phyloP scores from a whole-genome alignment of 2,329 filamentous ascomycete genomes.

The Pyrenochaeta sp. region DNA sequence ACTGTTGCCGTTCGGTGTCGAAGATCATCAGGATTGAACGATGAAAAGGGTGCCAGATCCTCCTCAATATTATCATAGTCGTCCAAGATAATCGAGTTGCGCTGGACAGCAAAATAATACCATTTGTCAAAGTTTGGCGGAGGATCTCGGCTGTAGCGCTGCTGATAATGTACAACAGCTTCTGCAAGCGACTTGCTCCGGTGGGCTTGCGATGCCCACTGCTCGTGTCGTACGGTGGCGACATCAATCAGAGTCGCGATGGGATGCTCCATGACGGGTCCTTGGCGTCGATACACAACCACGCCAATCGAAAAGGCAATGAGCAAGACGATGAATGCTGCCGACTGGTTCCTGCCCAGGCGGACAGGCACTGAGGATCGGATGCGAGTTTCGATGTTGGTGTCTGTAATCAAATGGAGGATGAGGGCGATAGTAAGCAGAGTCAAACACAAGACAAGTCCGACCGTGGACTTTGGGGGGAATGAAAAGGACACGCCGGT shows the following conservation, averaged over 20 bases:
- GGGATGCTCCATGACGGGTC: conserved; percentile 59
- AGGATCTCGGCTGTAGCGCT: conserved; percentile 62
- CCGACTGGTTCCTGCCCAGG: conserved; percentile 41
- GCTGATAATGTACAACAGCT: conserved; percentile 61
- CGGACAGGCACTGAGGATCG: conserved; percentile 41
- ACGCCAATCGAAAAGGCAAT: conserved; percentile 47
- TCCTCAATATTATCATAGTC: conserved; percentile 68
- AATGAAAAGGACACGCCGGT: conserved; percentile 44
- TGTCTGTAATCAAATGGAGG: conserved; percentile 39
- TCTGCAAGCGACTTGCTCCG: conserved; percentile 58
- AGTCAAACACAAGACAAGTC: conserved; percentile 39
- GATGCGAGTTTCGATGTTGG: conserved; percentile 38
- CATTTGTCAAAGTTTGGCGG: conserved; percentile 69
- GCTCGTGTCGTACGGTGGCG: conserved; percentile 58
- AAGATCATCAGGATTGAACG: conserved; percentile 60
- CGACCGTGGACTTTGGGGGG: conserved; percentile 44
- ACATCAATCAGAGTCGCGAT: conserved; percentile 64
- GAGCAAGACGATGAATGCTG: conserved; percentile 50
- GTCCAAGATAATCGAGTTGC: conserved; percentile 64
- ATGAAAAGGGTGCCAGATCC: conserved; percentile 65
- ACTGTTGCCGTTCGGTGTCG: conserved; percentile 62
- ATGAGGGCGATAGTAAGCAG: conserved; percentile 43
- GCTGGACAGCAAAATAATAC: conserved; percentile 64
- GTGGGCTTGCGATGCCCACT: conserved; percentile 58
- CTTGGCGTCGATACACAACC: conserved; percentile 49